Base-by-base conservation (phyloP, 306 rosid species). In the Malus fusca region DNA sequence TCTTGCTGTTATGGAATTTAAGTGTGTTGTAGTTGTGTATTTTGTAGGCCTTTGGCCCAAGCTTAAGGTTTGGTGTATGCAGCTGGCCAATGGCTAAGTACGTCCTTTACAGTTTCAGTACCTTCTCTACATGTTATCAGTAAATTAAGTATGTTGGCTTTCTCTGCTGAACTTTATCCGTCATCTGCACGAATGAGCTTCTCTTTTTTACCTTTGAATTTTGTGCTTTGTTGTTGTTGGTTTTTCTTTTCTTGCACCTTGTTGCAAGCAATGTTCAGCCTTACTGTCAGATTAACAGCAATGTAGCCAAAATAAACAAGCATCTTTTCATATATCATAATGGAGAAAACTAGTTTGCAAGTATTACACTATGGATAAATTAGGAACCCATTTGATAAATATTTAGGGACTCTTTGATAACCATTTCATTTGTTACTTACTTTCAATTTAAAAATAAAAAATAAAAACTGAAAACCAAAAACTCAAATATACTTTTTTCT, bases 31-130 rank as follows among this genome's bases (percentile, higher is more conserved):
- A 14, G 17, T 68, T 73, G 30, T 22, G 35, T 28, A 46, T 61
- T 23, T 25, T 60, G 53, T 74, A 81, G 84, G 88, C 81, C 86
- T 77, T 28, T 44, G 84, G 81, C 78, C 82, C 33, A 23, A 28
- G 55, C 30, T 65, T 25, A 64, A 65, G 51, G 71, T 75, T 30
- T 65, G 71, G 33, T 48, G 22, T 31, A 43, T 69, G 37, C 33
- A 65, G 52, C 40, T 37, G 8, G 56, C 68, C 40, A 37, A 22
- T 58, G 67, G 55, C 26, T 1, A 28, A 53, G 42, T 7, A 37
- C 15, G 42, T 37, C 8, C 15, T 55, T 71, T n/a, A 71, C 15
- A 3, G 33, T 13, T 55, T 21, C 4, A 10, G 55, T 51, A 51
- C 55, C 55, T 51, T 56, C 53, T 30, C 44, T 71, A n/a, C 17